phyloP scores from a whole-genome alignment of 2,329 filamentous ascomycete species.

The Fusarium sp. region DNA sequence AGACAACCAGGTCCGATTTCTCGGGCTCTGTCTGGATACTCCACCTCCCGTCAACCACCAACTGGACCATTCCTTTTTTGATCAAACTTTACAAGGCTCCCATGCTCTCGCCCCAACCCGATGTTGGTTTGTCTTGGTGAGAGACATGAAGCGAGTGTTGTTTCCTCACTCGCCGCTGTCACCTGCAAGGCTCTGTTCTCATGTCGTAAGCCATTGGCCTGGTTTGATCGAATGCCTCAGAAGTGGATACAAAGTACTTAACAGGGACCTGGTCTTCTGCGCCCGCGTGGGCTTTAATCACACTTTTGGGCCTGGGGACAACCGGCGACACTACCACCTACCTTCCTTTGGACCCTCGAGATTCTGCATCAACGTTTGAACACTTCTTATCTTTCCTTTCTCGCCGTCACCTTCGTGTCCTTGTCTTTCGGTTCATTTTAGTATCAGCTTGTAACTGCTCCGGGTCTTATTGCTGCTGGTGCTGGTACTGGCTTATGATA shows the following conservation, averaged over 20 bases:
- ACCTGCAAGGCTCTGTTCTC: constrained; percentile 41
- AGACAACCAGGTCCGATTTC: constrained; percentile 45
- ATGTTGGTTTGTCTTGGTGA: constrained; percentile 30
- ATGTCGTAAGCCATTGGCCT: constrained; percentile 38
- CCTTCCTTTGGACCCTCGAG: constrained; percentile 35
- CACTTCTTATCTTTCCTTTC: constrained; percentile 35
- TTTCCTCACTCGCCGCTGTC: constrained; percentile 37
- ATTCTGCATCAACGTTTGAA: constrained; percentile 27
- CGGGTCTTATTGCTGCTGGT: constrained; percentile 35
- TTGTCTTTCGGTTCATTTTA: constrained; percentile 32
- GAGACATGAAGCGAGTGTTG: constrained; percentile 26
- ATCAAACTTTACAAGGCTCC: constrained; percentile 30
- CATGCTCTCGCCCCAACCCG: constrained; percentile 34
- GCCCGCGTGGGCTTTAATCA: constrained; percentile 46
- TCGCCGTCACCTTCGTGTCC: constrained; percentile 13
- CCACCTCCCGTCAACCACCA: constrained; percentile 45
- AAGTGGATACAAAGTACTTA: constrained; percentile 38
- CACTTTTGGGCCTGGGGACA: constrained; percentile 34
- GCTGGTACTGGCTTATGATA: constrained; percentile 42
- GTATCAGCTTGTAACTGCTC: constrained; percentile 36
- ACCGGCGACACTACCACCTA: constrained; percentile 35
- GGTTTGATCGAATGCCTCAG: constrained; percentile 39
- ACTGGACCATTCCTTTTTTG: constrained; percentile 33
- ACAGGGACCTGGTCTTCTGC: constrained; percentile 41
- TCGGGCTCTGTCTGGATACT: constrained; percentile 40